These are phyloP conservation scores for Colletotrichum sp. DNA, from an alignment of 2,329 filamentous ascomycete genomes.

Conservation along the genomic window DNA sequence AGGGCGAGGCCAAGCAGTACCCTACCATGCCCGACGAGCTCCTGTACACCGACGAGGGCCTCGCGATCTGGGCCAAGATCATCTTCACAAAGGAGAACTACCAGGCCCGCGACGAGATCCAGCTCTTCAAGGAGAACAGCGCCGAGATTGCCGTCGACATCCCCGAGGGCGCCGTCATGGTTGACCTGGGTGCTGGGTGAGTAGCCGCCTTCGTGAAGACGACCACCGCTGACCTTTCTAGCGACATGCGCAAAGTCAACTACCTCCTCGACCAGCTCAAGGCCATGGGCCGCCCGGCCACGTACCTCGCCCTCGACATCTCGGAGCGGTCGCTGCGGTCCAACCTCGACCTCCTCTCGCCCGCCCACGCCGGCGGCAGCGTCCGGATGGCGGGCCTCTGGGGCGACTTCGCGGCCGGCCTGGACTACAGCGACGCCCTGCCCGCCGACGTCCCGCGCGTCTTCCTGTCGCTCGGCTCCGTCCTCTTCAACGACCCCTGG, in stretches of 20 bases:
- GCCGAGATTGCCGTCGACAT: constrained; percentile 35
- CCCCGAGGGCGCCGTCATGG: constrained; percentile 33
- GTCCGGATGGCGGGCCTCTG: constrained; percentile 42
- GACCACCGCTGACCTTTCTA: constrained; percentile 18
- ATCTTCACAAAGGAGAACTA: constrained; percentile 44
- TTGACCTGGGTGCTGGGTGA: constrained; percentile 48
- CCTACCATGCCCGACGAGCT: constrained; percentile 41
- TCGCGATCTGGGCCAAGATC: constrained; percentile 45
- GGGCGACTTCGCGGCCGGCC: constrained; percentile 43
- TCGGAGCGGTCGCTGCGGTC: constrained; percentile 38
- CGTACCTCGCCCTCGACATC: constrained; percentile 46
- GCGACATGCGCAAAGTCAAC: constrained; percentile 45
- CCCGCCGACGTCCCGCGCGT: background rate
- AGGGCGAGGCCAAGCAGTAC: constrained; percentile 22
- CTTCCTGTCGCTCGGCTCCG: constrained; percentile 39
- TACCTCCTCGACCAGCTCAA: constrained; percentile 41
- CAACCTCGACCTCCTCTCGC: constrained; percentile 36
- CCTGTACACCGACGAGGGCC: constrained; percentile 41
- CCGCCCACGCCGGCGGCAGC: constrained; percentile 29
- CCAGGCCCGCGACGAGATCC: constrained; percentile 45
- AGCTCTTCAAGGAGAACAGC: constrained; percentile 38
- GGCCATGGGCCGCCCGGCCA: constrained; percentile 28
- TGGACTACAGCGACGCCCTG: constrained; percentile 29
- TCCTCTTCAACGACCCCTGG: constrained; percentile 47
- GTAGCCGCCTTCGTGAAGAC: constrained; percentile 6